phyloP scores from a whole-genome alignment of 495 filamentous ascomycete genomes.

The Hyaloscypha finlandica region DNA sequence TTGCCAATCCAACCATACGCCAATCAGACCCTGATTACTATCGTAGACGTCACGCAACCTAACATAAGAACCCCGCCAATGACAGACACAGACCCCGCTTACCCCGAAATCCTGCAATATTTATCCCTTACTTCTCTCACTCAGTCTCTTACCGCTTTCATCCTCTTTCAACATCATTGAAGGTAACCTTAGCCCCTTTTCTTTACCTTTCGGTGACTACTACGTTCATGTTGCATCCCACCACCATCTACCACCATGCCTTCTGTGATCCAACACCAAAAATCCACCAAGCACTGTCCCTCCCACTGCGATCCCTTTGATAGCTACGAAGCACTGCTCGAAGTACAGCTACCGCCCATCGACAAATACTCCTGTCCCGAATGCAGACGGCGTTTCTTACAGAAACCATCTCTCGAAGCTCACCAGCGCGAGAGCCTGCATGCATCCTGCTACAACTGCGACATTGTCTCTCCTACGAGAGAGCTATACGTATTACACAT shows the following conservation, averaged over 20 bases:
- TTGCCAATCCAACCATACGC: too few relatives aligned
- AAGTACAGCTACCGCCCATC: conserved; percentile 17
- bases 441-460: not conserved
- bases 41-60: too few relatives aligned
- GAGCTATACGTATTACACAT: conserved; percentile 16
- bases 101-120: conserved; percentile 10
- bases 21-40: too few relatives aligned
- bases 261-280: conserved; percentile 19
- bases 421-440: conserved; percentile 11
- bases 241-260: conserved; percentile 17
- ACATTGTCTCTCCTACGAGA: conserved; percentile 4
- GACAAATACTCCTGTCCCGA: conserved; percentile 22
- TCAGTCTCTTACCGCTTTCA: conserved; percentile 6
- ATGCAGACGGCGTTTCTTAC: conserved; percentile 16
- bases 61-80: conserved; percentile 13
- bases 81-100: conserved; percentile 16
- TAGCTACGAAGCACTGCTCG: conserved; percentile 17
- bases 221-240: conserved; percentile 20
- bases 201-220: conserved; percentile 16
- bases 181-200: conserved; percentile 9
- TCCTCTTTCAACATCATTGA: conserved; percentile 8
- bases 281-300: conserved; percentile 21
- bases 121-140: not conserved
- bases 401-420: conserved; percentile 17
- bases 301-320: conserved; percentile 19